phyloP scores from a whole-genome alignment of 352 stramenopile genomes.

The Thalassiosira livingstoniorum region DNA sequence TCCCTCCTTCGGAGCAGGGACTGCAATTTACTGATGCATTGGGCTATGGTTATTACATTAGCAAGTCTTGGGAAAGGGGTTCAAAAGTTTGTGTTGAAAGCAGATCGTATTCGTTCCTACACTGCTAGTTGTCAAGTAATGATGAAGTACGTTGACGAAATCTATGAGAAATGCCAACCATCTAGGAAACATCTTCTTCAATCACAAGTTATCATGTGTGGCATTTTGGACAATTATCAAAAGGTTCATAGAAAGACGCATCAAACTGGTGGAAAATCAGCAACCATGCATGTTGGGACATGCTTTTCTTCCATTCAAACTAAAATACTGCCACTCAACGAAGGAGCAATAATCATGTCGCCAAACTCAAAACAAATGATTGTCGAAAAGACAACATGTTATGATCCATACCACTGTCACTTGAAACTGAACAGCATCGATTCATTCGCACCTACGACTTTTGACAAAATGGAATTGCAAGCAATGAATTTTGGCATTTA shows the following conservation, averaged over 20 bases:
- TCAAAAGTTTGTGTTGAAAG: not conserved
- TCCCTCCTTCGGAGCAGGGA: too few relatives aligned
- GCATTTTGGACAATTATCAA: constrained; percentile 4
- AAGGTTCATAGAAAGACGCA: not conserved
- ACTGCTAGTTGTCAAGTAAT: not conserved
- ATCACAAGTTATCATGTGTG: not conserved
- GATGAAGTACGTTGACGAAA: not conserved
- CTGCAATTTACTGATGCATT: too few relatives aligned
- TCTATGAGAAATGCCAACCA: not conserved
- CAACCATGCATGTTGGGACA: not conserved
- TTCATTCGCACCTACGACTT: too few relatives aligned
- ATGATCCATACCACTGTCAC: too few relatives aligned
- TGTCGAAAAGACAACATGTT: too few relatives aligned
- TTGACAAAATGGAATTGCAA: too few relatives aligned
- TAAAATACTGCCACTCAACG: too few relatives aligned
- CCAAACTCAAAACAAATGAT: too few relatives aligned
- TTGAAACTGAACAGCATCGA: too few relatives aligned
- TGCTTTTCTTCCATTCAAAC: not conserved
- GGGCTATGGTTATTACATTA: not conserved
- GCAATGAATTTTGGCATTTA: too few relatives aligned
- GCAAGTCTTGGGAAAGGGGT: constrained; percentile 1
- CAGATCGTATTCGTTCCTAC: not conserved
- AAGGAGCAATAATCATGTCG: too few relatives aligned
- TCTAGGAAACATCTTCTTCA: not conserved
- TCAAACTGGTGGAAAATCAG: constrained; percentile 1